phyloP scores from a whole-genome alignment of 2,329 filamentous ascomycete genomes.

The Claviceps sp. region DNA sequence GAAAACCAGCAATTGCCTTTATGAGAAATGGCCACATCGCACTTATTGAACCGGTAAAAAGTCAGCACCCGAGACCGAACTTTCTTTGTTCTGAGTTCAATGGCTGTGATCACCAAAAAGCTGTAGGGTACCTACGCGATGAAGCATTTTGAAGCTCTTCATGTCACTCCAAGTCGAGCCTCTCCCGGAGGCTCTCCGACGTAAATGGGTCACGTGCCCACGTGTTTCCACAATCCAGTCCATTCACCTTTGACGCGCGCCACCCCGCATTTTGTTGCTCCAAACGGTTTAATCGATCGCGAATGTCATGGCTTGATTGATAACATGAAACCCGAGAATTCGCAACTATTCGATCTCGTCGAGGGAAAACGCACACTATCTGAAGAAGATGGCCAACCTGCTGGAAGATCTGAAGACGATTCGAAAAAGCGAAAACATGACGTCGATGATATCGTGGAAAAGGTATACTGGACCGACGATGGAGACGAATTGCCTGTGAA shows the following conservation, averaged over 20 bases:
- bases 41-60: too few relatives aligned
- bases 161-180: too few relatives aligned
- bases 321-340: constrained; percentile 4
- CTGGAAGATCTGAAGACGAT: constrained; percentile 3
- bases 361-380: constrained; percentile 14
- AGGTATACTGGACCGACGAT: constrained; percentile 44
- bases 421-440: constrained; percentile 24
- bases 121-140: too few relatives aligned
- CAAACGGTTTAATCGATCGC: background rate
- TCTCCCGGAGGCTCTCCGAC: too few relatives aligned
- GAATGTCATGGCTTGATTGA: constrained; percentile 1
- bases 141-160: too few relatives aligned
- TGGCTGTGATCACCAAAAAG: too few relatives aligned
- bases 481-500: constrained; percentile 46
- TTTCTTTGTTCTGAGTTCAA: too few relatives aligned
- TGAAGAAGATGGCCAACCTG: constrained; percentile 8
- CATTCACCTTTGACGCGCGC: background rate
- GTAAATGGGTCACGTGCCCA: constrained; percentile 5
- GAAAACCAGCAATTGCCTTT: too few relatives aligned
- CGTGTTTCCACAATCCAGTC: background rate
- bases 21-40: too few relatives aligned
- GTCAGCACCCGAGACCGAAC: too few relatives aligned
- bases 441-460: constrained; percentile 24
- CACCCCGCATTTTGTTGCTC: background rate
- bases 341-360: constrained; percentile 13